Percentiles rank a stretch among this genome's conserved stretches.
Evolutionary conservation across 2,329 filamentous ascomycete species (phyloP).

Genomic region (Xylariaceae sp.): DNA sequence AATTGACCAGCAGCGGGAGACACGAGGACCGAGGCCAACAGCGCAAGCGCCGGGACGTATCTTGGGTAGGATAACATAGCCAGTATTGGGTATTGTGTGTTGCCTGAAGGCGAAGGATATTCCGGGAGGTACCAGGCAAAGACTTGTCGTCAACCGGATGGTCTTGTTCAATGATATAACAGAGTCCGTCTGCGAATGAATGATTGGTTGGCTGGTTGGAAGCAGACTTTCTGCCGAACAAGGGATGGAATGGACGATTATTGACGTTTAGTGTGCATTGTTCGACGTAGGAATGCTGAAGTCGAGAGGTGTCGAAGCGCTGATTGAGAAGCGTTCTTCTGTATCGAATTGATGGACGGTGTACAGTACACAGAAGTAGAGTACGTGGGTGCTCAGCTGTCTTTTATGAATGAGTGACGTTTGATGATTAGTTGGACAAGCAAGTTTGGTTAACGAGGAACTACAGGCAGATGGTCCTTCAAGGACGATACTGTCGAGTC

Average conservation of each 20-base stretch:
- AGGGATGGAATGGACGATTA: background rate
- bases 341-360: background rate
- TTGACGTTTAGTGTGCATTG: background rate
- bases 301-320: background rate
- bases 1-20: conserved; percentile 72
- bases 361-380: background rate
- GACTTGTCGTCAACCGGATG: background rate
- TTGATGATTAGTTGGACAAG: conserved; percentile 1
- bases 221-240: background rate
- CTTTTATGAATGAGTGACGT: conserved; percentile 7
- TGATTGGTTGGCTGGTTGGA: background rate
- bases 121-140: background rate
- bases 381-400: background rate
- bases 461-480: conserved; percentile 10
- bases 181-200: too few species aligned
- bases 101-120: background rate
- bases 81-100: background rate
- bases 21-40: conserved; percentile 50
- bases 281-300: background rate
- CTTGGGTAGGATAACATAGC: conserved; percentile 16
- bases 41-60: conserved; percentile 44
- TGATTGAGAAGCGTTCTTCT: background rate
- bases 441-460: background rate
- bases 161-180: background rate
- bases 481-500: conserved; percentile 23